These are phyloP conservation scores for Ascochyta lentis DNA, from an alignment of 2,329 filamentous ascomycete species.

Conservation along the genomic window DNA sequence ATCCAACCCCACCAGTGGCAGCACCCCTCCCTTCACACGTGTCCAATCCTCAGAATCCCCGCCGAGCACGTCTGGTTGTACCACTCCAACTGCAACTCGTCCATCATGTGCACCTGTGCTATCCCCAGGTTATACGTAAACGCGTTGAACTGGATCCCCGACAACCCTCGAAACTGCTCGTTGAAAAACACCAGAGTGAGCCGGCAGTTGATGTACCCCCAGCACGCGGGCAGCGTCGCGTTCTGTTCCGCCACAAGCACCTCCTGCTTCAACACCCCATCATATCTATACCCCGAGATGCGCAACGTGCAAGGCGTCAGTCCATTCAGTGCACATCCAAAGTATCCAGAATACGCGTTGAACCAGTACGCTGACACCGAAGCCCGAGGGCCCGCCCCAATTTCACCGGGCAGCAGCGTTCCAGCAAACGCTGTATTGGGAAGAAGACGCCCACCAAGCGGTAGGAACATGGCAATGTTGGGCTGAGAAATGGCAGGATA, in stretches of 20 bases:
- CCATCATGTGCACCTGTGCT: slow-evolving; percentile 56
- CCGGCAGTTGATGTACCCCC: slow-evolving; percentile 49
- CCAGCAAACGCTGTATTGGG: slow-evolving; percentile 42
- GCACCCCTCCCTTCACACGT: slow-evolving; percentile 23
- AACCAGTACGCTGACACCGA: slow-evolving; percentile 58
- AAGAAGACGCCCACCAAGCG: slow-evolving; percentile 38
- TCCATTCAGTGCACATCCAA: slow-evolving; percentile 56
- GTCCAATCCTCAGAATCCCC: slow-evolving; percentile 46
- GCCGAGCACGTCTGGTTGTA: slow-evolving; percentile 58
- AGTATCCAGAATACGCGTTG: slow-evolving; percentile 54
- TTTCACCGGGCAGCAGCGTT: slow-evolving; percentile 52
- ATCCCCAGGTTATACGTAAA: slow-evolving; percentile 48
- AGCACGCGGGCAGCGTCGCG: slow-evolving; percentile 53
- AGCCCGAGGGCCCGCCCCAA: slow-evolving; percentile 55
- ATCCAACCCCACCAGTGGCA: no score
- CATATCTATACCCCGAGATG: slow-evolving; percentile 56
- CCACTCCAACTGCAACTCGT: slow-evolving; percentile 58
- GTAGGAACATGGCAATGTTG: slow-evolving; percentile 57
- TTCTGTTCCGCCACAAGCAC: slow-evolving; percentile 46
- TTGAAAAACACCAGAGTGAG: slow-evolving; percentile 54
- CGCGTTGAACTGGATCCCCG: slow-evolving; percentile 58
- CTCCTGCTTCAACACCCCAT: slow-evolving; percentile 44
- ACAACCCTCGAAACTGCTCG: slow-evolving; percentile 49
- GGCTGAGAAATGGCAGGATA: slow-evolving; percentile 55
- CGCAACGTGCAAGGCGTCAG: slow-evolving; percentile 51